phyloP scores from a whole-genome alignment of 2,329 filamentous ascomycete species.

The Fusarium pininemorale region DNA sequence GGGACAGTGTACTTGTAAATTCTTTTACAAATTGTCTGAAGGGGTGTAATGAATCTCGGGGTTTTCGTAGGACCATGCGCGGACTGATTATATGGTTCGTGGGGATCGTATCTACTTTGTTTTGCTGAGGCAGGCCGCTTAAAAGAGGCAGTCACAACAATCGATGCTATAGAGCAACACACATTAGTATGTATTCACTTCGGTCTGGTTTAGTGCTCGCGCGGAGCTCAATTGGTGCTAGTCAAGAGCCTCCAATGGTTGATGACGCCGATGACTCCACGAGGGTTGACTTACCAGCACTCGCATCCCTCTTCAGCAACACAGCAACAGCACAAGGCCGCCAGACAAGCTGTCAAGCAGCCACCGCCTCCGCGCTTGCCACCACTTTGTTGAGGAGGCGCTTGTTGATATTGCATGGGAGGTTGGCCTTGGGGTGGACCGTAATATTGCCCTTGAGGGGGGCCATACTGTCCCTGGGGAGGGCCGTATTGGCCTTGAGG shows the following conservation, averaged over 20 bases:
- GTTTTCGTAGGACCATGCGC: background rate
- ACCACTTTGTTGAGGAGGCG: slow-evolving; percentile 48
- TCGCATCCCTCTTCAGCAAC: slow-evolving; percentile 61
- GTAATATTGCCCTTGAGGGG: slow-evolving; percentile 44
- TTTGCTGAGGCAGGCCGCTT: slow-evolving; percentile 14
- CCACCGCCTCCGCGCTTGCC: slow-evolving; percentile 49
- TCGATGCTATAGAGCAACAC: slow-evolving; percentile 45
- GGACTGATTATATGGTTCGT: background rate
- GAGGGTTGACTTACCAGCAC: slow-evolving; percentile 52
- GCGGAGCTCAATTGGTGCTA: background rate
- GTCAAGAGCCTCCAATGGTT: slow-evolving; percentile 2
- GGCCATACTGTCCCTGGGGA: slow-evolving; percentile 42
- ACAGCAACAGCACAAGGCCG: slow-evolving; percentile 61
- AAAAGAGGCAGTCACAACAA: slow-evolving; percentile 54
- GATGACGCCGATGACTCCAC: slow-evolving; percentile 1
- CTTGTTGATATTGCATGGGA: slow-evolving; percentile 57
- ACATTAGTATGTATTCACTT: background rate
- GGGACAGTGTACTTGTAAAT: slow-evolving; percentile 6
- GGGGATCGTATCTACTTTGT: slow-evolving; percentile 4
- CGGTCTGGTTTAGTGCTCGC: background rate
- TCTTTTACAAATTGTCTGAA: slow-evolving; percentile 15
- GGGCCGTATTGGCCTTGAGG: slow-evolving; percentile 42
- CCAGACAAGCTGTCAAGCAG: slow-evolving; percentile 59
- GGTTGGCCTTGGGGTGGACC: slow-evolving; percentile 50
- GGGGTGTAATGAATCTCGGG: background rate